These are phyloP conservation scores for Isabelozyma pseudorhagii DNA, from an alignment of 805 yeast genomes.

Conservation along the genomic window DNA sequence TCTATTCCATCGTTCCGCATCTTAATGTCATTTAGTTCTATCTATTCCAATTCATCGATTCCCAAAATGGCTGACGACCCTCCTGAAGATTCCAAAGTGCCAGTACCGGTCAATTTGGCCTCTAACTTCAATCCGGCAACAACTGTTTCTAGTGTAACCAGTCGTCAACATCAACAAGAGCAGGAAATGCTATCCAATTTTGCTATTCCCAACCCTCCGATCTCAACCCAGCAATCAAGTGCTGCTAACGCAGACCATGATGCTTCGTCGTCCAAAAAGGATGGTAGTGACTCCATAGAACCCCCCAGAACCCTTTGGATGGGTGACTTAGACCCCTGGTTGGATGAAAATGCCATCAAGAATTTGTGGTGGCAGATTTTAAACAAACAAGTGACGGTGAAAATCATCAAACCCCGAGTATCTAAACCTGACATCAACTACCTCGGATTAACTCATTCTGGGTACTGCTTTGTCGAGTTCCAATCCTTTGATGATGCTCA, in stretches of 20 bases:
- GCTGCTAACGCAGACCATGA: conserved; percentile 20
- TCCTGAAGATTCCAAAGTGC: neutral
- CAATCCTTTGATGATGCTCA: conserved; percentile 66
- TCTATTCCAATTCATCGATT: neutral
- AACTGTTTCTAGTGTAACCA: conserved; percentile 28
- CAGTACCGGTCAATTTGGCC: neutral
- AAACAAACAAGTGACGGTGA: conserved; percentile 58
- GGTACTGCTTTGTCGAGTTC: conserved; percentile 79
- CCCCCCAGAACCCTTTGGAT: conserved; percentile 79
- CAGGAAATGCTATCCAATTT: conserved; percentile 38
- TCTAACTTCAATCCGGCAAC: conserved; percentile 6
- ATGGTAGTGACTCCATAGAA: conserved; percentile 7
- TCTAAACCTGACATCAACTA: conserved; percentile 18
- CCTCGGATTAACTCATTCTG: conserved; percentile 38
- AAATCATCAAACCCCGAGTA: conserved; percentile 53
- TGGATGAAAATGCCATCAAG: conserved; percentile 57
- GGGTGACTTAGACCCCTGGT: conserved; percentile 84
- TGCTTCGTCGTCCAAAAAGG: neutral
- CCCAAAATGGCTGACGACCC: neutral
- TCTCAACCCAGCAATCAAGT: conserved; percentile 34
- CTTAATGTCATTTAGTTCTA: neutral
- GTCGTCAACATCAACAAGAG: conserved; percentile 42
- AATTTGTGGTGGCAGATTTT: conserved; percentile 58
- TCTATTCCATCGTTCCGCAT: neutral
- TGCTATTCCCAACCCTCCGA: conserved; percentile 41